Percentiles rank a stretch among this genome's conserved stretches.
phyloP scores from a whole-genome alignment of 2,329 filamentous ascomycete genomes.

The Xylariales sp. region DNA sequence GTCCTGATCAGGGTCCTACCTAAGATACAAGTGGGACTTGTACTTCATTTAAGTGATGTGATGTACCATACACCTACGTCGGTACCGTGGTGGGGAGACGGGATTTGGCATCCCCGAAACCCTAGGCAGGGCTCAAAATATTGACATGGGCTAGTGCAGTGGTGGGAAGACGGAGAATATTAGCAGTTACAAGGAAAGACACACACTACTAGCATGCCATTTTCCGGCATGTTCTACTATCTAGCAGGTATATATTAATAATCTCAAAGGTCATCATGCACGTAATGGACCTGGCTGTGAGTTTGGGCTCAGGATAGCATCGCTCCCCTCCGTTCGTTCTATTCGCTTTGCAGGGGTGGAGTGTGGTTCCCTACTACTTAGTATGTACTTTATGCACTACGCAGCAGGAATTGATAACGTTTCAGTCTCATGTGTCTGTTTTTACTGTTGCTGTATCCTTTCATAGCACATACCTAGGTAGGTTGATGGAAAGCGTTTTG shows the following conservation, averaged over 20 bases:
- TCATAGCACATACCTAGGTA: not conserved
- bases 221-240: too few relatives aligned
- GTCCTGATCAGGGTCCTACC: constrained; percentile 6
- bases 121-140: too few relatives aligned
- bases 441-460: not conserved
- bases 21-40: not conserved
- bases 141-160: too few relatives aligned
- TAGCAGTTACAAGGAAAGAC: too few relatives aligned
- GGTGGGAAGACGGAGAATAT: too few relatives aligned
- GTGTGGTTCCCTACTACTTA: not conserved
- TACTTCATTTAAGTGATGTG: not conserved
- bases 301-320: not conserved
- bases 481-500: not conserved
- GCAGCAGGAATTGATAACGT: not conserved
- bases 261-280: too few relatives aligned
- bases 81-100: not conserved
- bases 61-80: too few relatives aligned
- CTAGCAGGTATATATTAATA: too few relatives aligned
- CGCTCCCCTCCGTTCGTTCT: not conserved
- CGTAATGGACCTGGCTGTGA: not conserved
- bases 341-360: not conserved
- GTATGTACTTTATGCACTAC: too few relatives aligned
- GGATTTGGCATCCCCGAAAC: not conserved
- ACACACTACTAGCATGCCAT: too few relatives aligned
- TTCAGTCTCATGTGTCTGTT: too few relatives aligned